phyloP scores from a whole-genome alignment of 1,284 basidiomycete genomes.

The Salmacisia buchloeana region DNA sequence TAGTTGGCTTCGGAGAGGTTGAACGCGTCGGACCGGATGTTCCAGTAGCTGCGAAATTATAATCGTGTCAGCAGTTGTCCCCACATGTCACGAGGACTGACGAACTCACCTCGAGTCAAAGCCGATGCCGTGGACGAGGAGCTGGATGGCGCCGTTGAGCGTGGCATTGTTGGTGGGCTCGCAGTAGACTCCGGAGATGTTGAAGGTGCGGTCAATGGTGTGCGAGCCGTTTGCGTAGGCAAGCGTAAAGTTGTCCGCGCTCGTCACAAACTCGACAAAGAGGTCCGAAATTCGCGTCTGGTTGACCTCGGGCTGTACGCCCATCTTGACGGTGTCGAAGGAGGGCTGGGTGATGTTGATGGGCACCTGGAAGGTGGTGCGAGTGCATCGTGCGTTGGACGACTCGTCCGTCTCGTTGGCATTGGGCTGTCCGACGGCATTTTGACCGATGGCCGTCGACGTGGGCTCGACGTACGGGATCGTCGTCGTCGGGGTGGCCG shows the following conservation, averaged over 20 bases:
- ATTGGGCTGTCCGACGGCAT: neutral
- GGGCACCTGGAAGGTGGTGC: slow-evolving; percentile 10
- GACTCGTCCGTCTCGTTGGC: slow-evolving; percentile 11
- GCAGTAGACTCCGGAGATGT: slow-evolving; percentile 33
- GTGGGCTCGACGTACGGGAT: neutral
- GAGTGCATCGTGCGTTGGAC: slow-evolving; percentile 12
- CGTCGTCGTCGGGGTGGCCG: neutral
- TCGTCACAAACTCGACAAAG: slow-evolving; percentile 18
- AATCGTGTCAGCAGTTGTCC: too few species aligned
- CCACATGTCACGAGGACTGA: too few species aligned
- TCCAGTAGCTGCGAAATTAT: slow-evolving; percentile 17
- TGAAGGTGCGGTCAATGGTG: slow-evolving; percentile 18
- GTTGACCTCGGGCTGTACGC: slow-evolving; percentile 3
- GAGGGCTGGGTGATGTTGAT: slow-evolving; percentile 11
- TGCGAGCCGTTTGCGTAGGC: slow-evolving; percentile 17
- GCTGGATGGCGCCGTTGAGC: slow-evolving; percentile 22
- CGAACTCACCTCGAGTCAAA: neutral
- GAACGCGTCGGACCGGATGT: slow-evolving; percentile 7
- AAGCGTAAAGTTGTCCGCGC: slow-evolving; percentile 18
- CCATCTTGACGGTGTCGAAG: slow-evolving; percentile 9
- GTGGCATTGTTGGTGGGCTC: slow-evolving; percentile 35
- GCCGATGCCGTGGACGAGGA: slow-evolving; percentile 41
- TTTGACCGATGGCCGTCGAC: neutral
- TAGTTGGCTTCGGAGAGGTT: slow-evolving; percentile 10
- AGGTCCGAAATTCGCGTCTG: slow-evolving; percentile 15